These are phyloP conservation scores for Termitomyces bulborhizus DNA, from an alignment of 768 basidiomycete species.

Conservation along the genomic window DNA sequence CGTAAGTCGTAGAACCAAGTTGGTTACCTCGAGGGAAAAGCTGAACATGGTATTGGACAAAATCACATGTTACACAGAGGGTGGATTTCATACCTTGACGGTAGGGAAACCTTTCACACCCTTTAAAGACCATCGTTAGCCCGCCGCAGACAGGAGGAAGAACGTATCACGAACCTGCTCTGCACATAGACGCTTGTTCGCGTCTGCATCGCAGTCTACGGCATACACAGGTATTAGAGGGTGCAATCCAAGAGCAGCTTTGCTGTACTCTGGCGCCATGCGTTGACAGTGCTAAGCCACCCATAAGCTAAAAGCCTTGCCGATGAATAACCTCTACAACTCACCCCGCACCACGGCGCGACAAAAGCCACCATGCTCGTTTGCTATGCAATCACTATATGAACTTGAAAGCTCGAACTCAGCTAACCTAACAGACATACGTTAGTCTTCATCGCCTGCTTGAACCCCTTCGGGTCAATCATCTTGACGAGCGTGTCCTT, in stretches of 20 bases:
- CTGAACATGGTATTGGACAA: slow-evolving; percentile 24
- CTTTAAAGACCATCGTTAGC: slow-evolving; percentile 20
- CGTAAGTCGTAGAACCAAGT: slow-evolving; percentile 57
- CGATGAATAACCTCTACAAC: slow-evolving; percentile 17
- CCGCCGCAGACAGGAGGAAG: neutral
- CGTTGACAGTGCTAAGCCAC: slow-evolving; percentile 71
- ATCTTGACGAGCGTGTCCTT: slow-evolving; percentile 61
- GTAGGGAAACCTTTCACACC: slow-evolving; percentile 91
- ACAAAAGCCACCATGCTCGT: slow-evolving; percentile 85
- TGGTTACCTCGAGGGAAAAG: slow-evolving; percentile 74
- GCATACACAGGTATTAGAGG: slow-evolving; percentile 88
- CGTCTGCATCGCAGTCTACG: slow-evolving; percentile 83
- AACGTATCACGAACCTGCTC: slow-evolving; percentile 47
- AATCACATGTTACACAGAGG: no score
- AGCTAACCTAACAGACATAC: slow-evolving; percentile 33
- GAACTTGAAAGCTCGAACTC: neutral
- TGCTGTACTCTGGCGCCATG: slow-evolving; percentile 80
- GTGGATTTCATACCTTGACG: slow-evolving; percentile 53
- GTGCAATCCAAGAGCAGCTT: slow-evolving; percentile 70
- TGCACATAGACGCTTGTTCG: slow-evolving; percentile 77
- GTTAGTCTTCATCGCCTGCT: slow-evolving; percentile 65
- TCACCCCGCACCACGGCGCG: slow-evolving; percentile 91
- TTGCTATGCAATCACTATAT: slow-evolving; percentile 32
- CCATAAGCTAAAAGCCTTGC: neutral
- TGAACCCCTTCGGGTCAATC: slow-evolving; percentile 66